A percentile compares a stretch with the other conserved stretches of the same genome.
phyloP scores from a whole-genome alignment of 2,329 filamentous ascomycete species.

The Apiospora arundinis region DNA sequence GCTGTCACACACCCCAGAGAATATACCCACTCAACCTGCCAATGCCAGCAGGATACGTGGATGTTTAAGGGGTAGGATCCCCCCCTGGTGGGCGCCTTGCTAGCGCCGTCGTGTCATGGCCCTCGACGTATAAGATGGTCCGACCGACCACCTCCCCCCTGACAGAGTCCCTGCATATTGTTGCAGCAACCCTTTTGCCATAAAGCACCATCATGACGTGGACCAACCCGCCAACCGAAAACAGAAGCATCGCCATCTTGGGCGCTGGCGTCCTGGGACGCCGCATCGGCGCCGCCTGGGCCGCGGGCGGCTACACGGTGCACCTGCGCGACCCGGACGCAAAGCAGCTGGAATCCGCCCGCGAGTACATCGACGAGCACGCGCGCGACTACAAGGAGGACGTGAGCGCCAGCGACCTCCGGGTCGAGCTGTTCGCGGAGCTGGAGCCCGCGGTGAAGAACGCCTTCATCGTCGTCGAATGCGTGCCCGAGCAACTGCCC shows the following conservation, averaged over 20 bases:
- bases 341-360: slow-evolving; percentile 43
- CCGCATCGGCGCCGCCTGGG: slow-evolving; percentile 48
- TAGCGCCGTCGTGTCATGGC: background rate
- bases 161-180: background rate
- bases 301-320: slow-evolving; percentile 49
- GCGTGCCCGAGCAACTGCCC: slow-evolving; percentile 40
- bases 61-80: background rate
- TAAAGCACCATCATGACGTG: slow-evolving; percentile 29
- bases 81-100: background rate
- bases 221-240: slow-evolving; percentile 30
- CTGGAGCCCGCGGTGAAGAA: slow-evolving; percentile 17
- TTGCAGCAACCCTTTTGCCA: background rate
- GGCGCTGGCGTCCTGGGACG: slow-evolving; percentile 52
- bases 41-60: background rate
- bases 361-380: slow-evolving; percentile 48
- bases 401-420: background rate
- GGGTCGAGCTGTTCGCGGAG: slow-evolving; percentile 21
- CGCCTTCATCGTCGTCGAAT: slow-evolving; percentile 38
- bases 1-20: background rate
- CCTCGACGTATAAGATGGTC: background rate
- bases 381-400: slow-evolving; percentile 37
- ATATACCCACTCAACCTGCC: slow-evolving; percentile 3
- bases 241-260: slow-evolving; percentile 45
- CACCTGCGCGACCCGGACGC: slow-evolving; percentile 48
- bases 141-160: background rate